These are phyloP conservation scores for Talaromyces nanjingensis DNA, from an alignment of 495 filamentous ascomycete species.

Conservation along the genomic window DNA sequence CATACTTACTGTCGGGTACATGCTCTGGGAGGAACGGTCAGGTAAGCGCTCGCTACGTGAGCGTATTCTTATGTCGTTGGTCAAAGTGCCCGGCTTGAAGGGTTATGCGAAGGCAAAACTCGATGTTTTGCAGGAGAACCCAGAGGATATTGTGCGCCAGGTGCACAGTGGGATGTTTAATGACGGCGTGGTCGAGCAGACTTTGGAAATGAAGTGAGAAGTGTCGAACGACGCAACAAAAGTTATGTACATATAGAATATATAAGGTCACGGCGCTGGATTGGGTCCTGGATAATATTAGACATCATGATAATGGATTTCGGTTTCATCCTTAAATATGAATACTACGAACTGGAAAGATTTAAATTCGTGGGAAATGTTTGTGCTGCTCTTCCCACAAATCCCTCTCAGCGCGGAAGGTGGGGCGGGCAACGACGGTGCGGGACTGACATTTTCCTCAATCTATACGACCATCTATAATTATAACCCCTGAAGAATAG, in stretches of 20 bases:
- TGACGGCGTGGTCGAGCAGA: not conserved
- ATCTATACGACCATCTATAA: not conserved
- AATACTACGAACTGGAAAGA: no score
- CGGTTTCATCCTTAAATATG: not conserved
- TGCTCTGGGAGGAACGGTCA: constrained; percentile 60
- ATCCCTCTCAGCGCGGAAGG: not conserved
- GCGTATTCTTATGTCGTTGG: not conserved
- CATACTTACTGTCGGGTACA: constrained; percentile 50
- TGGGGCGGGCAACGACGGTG: not conserved
- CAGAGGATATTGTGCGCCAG: constrained; percentile 3
- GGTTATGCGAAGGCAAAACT: constrained; percentile 4
- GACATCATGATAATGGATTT: not conserved
- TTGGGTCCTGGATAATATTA: not conserved
- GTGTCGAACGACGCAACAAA: not conserved
- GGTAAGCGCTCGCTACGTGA: constrained; percentile 1
- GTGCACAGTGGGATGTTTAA: constrained; percentile 4
- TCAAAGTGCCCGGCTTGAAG: constrained; percentile 2
- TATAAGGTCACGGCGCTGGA: not conserved
- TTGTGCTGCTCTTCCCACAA: not conserved
- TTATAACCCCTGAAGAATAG: no score
- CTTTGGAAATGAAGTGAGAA: not conserved
- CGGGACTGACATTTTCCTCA: not conserved
- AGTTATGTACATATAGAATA: not conserved
- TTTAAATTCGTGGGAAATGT: no score
- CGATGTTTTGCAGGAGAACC: not conserved